A percentile compares a stretch with the other conserved stretches of the same genome.
These are phyloP conservation scores for Alternaria metachromatica DNA, from an alignment of 2,329 filamentous ascomycete genomes.

Conservation along the genomic window DNA sequence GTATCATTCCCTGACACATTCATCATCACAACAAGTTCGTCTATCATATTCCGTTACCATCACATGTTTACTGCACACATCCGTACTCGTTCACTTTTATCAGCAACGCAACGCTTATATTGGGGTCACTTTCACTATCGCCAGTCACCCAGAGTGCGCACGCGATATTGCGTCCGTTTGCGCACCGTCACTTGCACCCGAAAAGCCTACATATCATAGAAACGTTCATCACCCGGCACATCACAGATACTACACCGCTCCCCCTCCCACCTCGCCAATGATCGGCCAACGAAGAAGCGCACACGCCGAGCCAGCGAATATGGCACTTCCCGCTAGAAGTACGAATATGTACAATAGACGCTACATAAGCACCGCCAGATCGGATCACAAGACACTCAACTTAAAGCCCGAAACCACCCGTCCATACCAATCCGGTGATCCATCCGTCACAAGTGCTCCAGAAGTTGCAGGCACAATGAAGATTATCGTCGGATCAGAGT, in stretches of 20 bases:
- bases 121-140: neutral
- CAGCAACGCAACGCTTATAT: neutral
- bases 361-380: neutral
- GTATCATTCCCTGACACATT: neutral
- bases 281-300: neutral
- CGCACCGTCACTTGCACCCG: neutral
- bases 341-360: neutral
- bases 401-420: neutral
- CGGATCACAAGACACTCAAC: neutral
- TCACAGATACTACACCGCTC: neutral
- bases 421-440: neutral
- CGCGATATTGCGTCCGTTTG: constrained; percentile 7
- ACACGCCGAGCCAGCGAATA: neutral
- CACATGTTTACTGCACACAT: neutral
- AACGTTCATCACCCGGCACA: neutral
- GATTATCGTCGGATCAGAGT: constrained; percentile 9
- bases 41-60: neutral
- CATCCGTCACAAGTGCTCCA: neutral
- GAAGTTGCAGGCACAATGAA: constrained; percentile 4
- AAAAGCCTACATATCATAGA: neutral
- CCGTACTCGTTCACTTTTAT: neutral
- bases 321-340: constrained; percentile 19
- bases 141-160: neutral
- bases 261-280: neutral
- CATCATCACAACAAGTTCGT: neutral